A percentile compares a stretch with the other conserved stretches of the same genome.
Conservation (phyloP, 306 rosid species). For the Herpetospermum pedunculosum region DNA sequence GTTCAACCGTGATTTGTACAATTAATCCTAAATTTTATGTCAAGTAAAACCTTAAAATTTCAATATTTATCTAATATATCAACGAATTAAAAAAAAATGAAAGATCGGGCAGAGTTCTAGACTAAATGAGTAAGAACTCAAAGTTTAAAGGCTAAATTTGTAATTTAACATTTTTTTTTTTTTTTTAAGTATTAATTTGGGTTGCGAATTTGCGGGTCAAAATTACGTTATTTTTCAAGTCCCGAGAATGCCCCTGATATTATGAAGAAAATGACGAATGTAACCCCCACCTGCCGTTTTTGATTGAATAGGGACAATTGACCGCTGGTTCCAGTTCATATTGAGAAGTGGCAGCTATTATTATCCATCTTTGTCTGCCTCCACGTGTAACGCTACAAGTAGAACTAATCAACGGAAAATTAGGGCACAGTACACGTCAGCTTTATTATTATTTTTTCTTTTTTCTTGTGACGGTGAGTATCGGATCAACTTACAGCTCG, state of each 20-base stretch:
- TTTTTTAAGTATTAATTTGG: neutral
- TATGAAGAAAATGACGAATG: neutral
- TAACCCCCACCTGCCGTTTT: neutral
- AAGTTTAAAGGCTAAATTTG: too few species aligned
- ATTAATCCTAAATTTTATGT: too few species aligned
- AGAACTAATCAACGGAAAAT: neutral
- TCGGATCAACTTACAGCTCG: too few species aligned
- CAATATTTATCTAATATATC: too few species aligned
- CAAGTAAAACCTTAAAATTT: too few species aligned
- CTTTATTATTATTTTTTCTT: too few species aligned
- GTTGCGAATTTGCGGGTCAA: neutral
- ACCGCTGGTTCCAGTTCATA: neutral
- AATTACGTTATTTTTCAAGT: neutral
- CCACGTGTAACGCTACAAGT: constrained; percentile 1
- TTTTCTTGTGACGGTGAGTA: too few species aligned
- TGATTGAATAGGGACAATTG: constrained; percentile 4
- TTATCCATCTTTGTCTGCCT: neutral
- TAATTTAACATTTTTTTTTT: too few species aligned
- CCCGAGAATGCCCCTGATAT: neutral
- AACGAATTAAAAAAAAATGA: too few species aligned
- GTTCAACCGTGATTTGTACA: too few species aligned
- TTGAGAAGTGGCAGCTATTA: neutral
- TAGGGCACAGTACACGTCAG: neutral
- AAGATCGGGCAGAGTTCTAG: too few species aligned
- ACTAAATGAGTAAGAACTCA: too few species aligned